A percentile compares a stretch with the other conserved stretches of the same genome.
Evolutionary conservation across 345 rosid genomes (phyloP).

Genomic region (Gossypium bickii): DNA sequence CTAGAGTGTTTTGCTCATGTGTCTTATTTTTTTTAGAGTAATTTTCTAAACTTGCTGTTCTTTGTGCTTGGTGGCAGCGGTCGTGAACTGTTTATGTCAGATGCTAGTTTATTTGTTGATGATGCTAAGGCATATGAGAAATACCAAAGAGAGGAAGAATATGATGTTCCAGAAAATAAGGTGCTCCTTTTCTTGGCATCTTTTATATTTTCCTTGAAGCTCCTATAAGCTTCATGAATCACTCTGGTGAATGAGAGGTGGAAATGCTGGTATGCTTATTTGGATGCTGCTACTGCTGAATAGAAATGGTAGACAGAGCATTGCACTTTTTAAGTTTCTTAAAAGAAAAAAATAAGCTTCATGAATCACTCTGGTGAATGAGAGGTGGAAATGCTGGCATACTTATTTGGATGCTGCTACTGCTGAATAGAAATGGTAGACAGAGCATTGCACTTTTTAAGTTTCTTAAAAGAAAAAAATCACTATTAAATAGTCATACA

Average conservation of each 20-base stretch:
- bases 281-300: too few species aligned
- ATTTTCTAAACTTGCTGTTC: slow-evolving; percentile 14
- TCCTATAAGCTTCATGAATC: background rate
- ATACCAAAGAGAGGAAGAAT: slow-evolving; percentile 46
- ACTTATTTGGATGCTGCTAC: background rate
- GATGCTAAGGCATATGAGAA: slow-evolving; percentile 58
- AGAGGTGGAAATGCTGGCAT: background rate
- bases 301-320: too few species aligned
- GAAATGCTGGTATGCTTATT: background rate
- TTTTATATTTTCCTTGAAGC: background rate
- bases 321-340: too few species aligned
- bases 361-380: background rate
- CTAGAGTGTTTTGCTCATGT: background rate
- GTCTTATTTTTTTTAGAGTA: background rate
- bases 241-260: background rate
- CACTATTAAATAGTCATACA: background rate
- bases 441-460: background rate
- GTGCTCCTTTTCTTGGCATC: slow-evolving; percentile 21
- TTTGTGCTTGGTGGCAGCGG: slow-evolving; percentile 39
- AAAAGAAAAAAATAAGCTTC: background rate
- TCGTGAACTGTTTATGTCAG: slow-evolving; percentile 54
- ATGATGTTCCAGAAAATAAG: slow-evolving; percentile 30
- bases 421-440: background rate
- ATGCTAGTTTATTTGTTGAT: slow-evolving; percentile 56
- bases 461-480: background rate